Base-by-base conservation (phyloP, 805 yeast genomes). In the Saturnispora hagleri region DNA sequence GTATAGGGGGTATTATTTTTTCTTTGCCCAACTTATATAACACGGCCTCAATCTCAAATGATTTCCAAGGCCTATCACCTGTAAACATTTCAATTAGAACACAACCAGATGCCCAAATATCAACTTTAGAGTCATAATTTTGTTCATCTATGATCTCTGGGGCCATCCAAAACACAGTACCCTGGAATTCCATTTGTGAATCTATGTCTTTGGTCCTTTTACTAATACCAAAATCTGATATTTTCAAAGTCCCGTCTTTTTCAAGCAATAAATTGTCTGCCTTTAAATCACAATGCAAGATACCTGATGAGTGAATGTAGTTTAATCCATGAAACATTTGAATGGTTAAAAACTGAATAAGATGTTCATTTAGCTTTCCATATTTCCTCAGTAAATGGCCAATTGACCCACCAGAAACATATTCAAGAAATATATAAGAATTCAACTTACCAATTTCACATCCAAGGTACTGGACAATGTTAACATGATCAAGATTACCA, bases 131-230 rank as follows among this genome's bases (percentile, higher is more conserved):
- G 71, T 95, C 88, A 65, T 93, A 93, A 3, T 80, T 82, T 20
- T 81, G 81, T 53, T 88, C 89, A 64, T 89, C 91, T 48, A 93
- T 89, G 57, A 95, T 96, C 64, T 93, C 99, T 0, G 99, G 99
- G 1, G 99, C 99, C 99, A 93, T 93, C 99, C 99, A 93, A 66
- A 90, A 93, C 1, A 95, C 89, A 0, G 99, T 90, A 24, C 99
- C 99, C 68, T 95, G 96, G 56, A 68, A 65, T 12, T 97, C 90
- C 96, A 90, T 87, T 51, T 89, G 97, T 4, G 96, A 89, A 31
- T 86, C 82, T 65, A 93, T 91, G 63, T 93, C 90, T 44, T 82
- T 77, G 12, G 89, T 80, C 61, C 82, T 80, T 65, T 89, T 90
- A 42, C 97, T 89, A 49, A 93, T 93, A 45, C 99, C 99, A 70